Percentiles rank a stretch among this genome's conserved stretches.
These are phyloP conservation scores for Cyberlindnera maclurae DNA, from an alignment of 805 yeast species.

Conservation along the genomic window DNA sequence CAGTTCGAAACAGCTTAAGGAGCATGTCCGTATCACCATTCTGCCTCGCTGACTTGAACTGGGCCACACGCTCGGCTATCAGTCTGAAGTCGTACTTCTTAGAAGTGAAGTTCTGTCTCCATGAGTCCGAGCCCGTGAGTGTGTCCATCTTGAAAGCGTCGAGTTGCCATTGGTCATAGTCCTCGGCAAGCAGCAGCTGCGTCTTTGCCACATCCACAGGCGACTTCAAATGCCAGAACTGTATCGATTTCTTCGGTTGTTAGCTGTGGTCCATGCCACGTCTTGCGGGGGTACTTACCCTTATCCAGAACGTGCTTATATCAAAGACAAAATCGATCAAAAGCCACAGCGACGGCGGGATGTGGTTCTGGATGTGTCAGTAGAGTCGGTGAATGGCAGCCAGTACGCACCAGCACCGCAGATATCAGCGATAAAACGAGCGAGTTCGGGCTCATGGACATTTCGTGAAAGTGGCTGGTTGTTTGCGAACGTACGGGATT, in stretches of 20 bases:
- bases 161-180: constrained; percentile 66
- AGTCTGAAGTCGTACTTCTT: constrained; percentile 77
- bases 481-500: no score
- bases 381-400: neutral
- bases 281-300: constrained; percentile 6
- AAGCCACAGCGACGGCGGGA: constrained; percentile 36
- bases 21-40: constrained; percentile 47
- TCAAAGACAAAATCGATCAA: constrained; percentile 34
- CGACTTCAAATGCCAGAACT: constrained; percentile 28
- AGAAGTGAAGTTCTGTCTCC: constrained; percentile 83
- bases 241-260: constrained; percentile 15
- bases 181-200: constrained; percentile 42
- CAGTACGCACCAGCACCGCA: constrained; percentile 12
- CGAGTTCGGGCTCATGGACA: constrained; percentile 10
- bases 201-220: constrained; percentile 42
- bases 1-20: constrained; percentile 58
- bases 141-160: constrained; percentile 43
- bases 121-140: constrained; percentile 45
- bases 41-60: constrained; percentile 53
- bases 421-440: constrained; percentile 13
- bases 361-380: constrained; percentile 25
- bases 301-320: constrained; percentile 35
- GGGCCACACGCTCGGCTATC: constrained; percentile 65
- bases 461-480: neutral
- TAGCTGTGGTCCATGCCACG: constrained; percentile 12